Evolutionary conservation across 2,329 filamentous ascomycete species (phyloP), one percentile per base, ranked within the genome.

Genomic region (Truncatella angustata): DNA sequence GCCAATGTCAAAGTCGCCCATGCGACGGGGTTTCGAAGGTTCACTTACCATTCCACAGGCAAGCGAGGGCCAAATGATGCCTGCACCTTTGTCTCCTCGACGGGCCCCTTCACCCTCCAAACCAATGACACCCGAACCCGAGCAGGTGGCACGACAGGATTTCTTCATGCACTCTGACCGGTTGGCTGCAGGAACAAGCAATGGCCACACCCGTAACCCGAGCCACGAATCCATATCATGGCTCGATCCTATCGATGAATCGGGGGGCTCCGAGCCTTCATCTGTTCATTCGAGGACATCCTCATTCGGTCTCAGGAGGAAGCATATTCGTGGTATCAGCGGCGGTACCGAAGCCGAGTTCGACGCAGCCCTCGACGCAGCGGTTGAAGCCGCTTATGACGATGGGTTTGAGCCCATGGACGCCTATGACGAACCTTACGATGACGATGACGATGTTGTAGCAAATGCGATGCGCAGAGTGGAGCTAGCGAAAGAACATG

Each of bases 231-330:
- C 89, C 4, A 91, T 88, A 49, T 96, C 91, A 1, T 96, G 92
- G 92, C 72, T 96, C n/a, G 90, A 96, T 65, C 93, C 91, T 1
- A 94, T 95, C 52, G 90, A 96, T 66, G 92, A 96, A 61, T 96
- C 91, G 20, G 90, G 87, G 32, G 87, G 83, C 16, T 96, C 92
- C 1, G 86, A 85, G 3, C 79, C 82, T 3, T 90, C 90, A 2
- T 96, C 92, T 0, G 79, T 91, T 2, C 90, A 91, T 66, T 96
- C 92, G 0, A 79, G 89, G 45, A 85, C 87, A 4, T 92, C 89
- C 1, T 90, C 87, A 1, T 72, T 86, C 53, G 80, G 84, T 39
- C 71, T 88, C 44, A 79, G 83, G 55, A 80, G 87, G 57, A 90
- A 87, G 63, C 86, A 88, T 58, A 81, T 90, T 49, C 83, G 87